Percentiles rank a stretch among this genome's conserved stretches.
Evolutionary conservation across 2,329 filamentous ascomycete genomes (phyloP).

Genomic region (Monilinia laxa): DNA sequence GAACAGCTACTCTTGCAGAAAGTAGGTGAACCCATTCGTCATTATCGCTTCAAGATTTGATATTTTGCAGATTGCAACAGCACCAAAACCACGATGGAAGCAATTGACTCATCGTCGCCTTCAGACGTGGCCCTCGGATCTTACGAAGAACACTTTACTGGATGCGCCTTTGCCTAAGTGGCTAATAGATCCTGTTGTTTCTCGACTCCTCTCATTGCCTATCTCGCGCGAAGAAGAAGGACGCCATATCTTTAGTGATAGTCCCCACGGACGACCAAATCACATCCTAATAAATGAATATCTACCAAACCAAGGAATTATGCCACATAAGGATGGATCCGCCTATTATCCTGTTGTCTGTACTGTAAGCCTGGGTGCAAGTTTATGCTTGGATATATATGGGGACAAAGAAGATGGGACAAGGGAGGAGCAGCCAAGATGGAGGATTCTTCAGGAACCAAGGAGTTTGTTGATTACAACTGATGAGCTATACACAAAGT

Average conservation of each 20-base stretch:
- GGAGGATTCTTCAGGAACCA: slow-evolving; percentile 76
- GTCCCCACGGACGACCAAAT: slow-evolving; percentile 77
- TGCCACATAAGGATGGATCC: slow-evolving; percentile 90
- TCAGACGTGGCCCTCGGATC: slow-evolving; percentile 84
- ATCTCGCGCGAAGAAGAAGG: slow-evolving; percentile 38
- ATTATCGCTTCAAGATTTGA: neutral
- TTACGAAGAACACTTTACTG: slow-evolving; percentile 76
- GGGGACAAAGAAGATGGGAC: slow-evolving; percentile 61
- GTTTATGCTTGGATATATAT: slow-evolving; percentile 76
- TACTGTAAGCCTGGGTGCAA: slow-evolving; percentile 80
- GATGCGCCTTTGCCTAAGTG: slow-evolving; percentile 72
- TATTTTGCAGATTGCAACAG: slow-evolving; percentile 51
- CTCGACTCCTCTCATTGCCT: slow-evolving; percentile 56
- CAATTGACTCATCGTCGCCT: slow-evolving; percentile 83
- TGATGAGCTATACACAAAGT: slow-evolving; percentile 64
- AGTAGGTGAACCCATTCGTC: slow-evolving; percentile 45
- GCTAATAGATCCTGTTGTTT: slow-evolving; percentile 68
- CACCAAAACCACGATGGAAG: slow-evolving; percentile 79
- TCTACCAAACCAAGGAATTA: slow-evolving; percentile 83
- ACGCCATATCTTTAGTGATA: slow-evolving; percentile 54
- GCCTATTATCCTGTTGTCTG: slow-evolving; percentile 88
- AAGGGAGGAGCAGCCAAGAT: slow-evolving; percentile 51
- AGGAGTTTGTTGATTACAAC: slow-evolving; percentile 76
- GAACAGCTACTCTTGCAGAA: slow-evolving; percentile 70
- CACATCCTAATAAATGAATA: slow-evolving; percentile 97